Base-by-base conservation (phyloP, 163 green algal genomes). In the Scenedesmus sp. region DNA sequence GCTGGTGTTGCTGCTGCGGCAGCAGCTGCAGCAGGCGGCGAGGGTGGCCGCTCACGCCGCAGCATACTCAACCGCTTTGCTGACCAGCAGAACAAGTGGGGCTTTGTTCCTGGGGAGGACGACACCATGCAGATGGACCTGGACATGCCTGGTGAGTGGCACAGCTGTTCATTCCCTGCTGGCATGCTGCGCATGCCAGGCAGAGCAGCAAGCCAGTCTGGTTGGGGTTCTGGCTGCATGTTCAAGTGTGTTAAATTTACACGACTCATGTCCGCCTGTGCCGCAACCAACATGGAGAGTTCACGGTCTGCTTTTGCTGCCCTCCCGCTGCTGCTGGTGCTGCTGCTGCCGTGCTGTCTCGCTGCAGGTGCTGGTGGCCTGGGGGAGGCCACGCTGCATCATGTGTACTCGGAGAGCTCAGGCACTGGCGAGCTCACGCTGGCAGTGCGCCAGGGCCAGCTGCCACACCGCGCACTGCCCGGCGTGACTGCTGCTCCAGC, bases 91-190 rank as follows among this genome's bases (percentile, higher is more conserved):
- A 87, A 78, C 88, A 89, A 89, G 24, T 92, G 88, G 88, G 88
- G 88, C 70, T 92, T 92, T 65, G 43, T 92, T 4, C 88, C 88
- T 84, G 88, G 88, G 10, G 88, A 92, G n/a, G 88, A 92, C 4
- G 88, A 92, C 35, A 92, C 81, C 20, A 65, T 88, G 65, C 61
- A 65, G 59, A 56, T 92, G 30, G 81, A 92, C 12, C 76, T 92
- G n/a, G 53, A 88, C 65, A 70, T 83, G 80, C 88, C 61, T 68
- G 87, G 87, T 91, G 53, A 1, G 68, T 35, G 65, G 65, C 30
- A 37, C 30, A 76, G 65, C 59, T 35, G 16, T 72, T 24, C 49
- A 56, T n/a, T 12, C 49, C 12, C 49, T 20, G 16, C 26, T 3
- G 65, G 3, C 40, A 20, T 76, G 30, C 5, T 37, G 30, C 30